These are phyloP conservation scores for Penicillium cataractarum DNA, from an alignment of 495 filamentous ascomycete species.

Conservation along the genomic window DNA sequence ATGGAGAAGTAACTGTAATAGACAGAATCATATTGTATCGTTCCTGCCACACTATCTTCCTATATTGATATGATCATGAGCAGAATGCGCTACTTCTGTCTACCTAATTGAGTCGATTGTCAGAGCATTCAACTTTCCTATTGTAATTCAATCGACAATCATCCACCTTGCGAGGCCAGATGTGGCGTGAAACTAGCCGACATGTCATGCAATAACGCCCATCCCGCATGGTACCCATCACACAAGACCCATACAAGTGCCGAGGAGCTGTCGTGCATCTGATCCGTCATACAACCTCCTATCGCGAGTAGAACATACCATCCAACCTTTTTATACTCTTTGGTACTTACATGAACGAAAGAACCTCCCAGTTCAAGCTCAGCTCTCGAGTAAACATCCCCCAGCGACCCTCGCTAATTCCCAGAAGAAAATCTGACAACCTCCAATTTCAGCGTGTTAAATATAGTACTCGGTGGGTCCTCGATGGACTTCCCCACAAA, in stretches of 20 bases:
- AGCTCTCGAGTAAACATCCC: not conserved
- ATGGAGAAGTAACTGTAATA: not conserved
- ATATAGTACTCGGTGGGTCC: not conserved
- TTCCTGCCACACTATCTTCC: too few species aligned
- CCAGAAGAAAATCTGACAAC: not conserved
- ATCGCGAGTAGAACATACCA: too few species aligned
- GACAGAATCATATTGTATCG: too few species aligned
- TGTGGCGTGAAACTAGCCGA: not conserved
- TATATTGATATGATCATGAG: too few species aligned
- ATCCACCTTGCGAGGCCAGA: not conserved
- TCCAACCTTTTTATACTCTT: too few species aligned
- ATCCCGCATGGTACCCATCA: not conserved
- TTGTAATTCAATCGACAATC: too few species aligned
- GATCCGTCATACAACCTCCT: not conserved
- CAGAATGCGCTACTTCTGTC: too few species aligned
- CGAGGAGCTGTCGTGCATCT: not conserved
- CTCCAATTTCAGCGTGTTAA: not conserved
- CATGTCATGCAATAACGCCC: not conserved
- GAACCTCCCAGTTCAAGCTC: too few species aligned
- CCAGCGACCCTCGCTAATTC: not conserved
- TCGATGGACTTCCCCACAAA: not conserved
- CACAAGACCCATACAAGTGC: not conserved
- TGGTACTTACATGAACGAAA: too few species aligned
- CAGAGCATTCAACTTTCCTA: too few species aligned
- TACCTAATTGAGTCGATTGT: too few species aligned